Evolutionary conservation across 805 yeast genomes (phyloP).

Genomic region (Komagataella phaffii): DNA sequence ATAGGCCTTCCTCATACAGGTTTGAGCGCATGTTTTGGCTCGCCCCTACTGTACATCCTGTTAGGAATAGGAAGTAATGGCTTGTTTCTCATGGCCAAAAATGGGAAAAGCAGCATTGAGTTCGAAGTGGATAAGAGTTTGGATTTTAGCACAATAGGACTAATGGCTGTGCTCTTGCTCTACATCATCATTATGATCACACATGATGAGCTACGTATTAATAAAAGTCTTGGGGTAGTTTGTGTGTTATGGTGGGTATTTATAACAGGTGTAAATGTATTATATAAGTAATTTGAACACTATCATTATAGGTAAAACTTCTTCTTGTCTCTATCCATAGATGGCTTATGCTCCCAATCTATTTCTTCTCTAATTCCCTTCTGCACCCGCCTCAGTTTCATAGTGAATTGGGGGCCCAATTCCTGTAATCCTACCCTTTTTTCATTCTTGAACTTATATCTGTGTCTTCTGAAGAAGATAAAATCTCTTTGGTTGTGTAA

Average conservation of each 20-base stretch:
- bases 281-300: constrained; percentile 3
- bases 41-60: constrained; percentile 33
- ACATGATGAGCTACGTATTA: constrained; percentile 28
- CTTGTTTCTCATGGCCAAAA: constrained; percentile 12
- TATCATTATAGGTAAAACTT: constrained; percentile 60
- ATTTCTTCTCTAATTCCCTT: constrained; percentile 84
- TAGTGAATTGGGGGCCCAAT: constrained; percentile 91
- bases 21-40: constrained; percentile 38
- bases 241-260: constrained; percentile 18
- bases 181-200: constrained; percentile 27
- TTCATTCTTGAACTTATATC: constrained; percentile 81
- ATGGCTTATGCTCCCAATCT: constrained; percentile 94
- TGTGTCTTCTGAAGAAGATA: constrained; percentile 89
- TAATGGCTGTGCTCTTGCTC: constrained; percentile 23
- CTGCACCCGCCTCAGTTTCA: constrained; percentile 78
- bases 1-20: constrained; percentile 28
- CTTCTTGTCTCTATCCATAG: constrained; percentile 92
- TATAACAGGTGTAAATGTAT: constrained; percentile 10
- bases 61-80: constrained; percentile 39
- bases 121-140: constrained; percentile 26
- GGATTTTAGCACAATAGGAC: constrained; percentile 22
- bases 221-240: constrained; percentile 23
- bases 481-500: constrained; percentile 94
- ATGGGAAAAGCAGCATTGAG: constrained; percentile 8
- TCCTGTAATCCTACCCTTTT: constrained; percentile 93